These are phyloP conservation scores for Astrocystis sublimbata DNA, from an alignment of 495 filamentous ascomycete species.

Conservation along the genomic window DNA sequence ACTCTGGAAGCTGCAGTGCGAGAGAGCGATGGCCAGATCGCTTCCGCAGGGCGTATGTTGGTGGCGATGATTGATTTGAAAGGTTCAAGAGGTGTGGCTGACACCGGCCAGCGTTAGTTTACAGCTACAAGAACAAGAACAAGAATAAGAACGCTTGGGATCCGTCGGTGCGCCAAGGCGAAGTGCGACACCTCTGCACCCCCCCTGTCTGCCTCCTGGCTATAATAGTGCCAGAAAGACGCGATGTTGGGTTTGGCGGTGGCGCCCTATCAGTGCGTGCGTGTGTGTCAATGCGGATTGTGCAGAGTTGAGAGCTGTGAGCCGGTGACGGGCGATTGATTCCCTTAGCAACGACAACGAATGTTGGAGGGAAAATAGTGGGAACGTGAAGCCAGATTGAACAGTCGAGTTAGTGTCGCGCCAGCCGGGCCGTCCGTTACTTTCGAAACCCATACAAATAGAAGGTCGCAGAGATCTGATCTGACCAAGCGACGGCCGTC, in stretches of 20 bases:
- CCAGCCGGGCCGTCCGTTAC: not conserved
- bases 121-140: slow-evolving; percentile 16
- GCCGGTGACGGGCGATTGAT: not conserved
- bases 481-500: not conserved
- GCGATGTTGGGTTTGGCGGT: not conserved
- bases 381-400: slow-evolving; percentile 10
- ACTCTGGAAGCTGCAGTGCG: not conserved
- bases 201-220: not conserved
- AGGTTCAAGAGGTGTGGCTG: not conserved
- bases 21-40: not conserved
- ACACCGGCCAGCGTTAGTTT: slow-evolving; percentile 13
- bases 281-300: not conserved
- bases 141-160: too few relatives aligned
- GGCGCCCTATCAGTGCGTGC: slow-evolving; percentile 6
- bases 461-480: slow-evolving; percentile 4
- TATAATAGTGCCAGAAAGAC: not conserved
- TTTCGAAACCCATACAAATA: not conserved
- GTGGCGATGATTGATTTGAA: slow-evolving; percentile 10
- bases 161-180: slow-evolving; percentile 3
- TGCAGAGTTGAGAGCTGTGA: not conserved
- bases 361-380: slow-evolving; percentile 5
- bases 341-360: slow-evolving; percentile 3
- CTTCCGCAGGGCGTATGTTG: not conserved
- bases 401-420: slow-evolving; percentile 5
- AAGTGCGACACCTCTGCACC: not conserved